A percentile compares a stretch with the other conserved stretches of the same genome.
These are phyloP conservation scores for Truncatella angustata DNA, from an alignment of 2,329 filamentous ascomycete genomes.

Conservation along the genomic window DNA sequence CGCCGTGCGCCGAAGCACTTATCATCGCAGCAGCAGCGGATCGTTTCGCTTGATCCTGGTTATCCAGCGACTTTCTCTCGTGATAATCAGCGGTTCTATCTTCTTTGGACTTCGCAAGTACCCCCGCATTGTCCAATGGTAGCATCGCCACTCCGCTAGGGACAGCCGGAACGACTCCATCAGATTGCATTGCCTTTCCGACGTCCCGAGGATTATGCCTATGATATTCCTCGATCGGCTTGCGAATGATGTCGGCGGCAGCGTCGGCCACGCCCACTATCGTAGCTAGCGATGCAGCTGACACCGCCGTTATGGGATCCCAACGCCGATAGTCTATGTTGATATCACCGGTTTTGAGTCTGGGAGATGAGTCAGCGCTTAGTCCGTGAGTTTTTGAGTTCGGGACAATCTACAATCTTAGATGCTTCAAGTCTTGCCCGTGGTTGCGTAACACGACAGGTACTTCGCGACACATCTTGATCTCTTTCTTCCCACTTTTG, in stretches of 20 bases:
- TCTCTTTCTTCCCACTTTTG: conserved; percentile 21
- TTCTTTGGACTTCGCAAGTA: background rate
- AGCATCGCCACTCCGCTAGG: conserved; percentile 10
- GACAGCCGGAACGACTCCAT: background rate
- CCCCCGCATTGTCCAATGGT: background rate
- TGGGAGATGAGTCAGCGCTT: background rate
- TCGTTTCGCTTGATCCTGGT: background rate
- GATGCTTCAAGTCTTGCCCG: background rate
- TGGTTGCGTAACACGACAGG: conserved; percentile 6
- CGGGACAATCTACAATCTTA: background rate
- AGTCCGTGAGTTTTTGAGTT: background rate
- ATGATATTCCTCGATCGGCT: conserved; percentile 9
- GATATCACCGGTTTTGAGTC: background rate
- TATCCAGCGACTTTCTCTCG: background rate
- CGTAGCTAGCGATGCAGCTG: conserved; percentile 14
- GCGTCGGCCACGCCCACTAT: conserved; percentile 12
- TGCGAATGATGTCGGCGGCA: conserved; percentile 12
- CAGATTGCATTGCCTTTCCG: background rate
- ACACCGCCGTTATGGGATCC: conserved; percentile 20
- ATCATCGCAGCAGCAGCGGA: background rate
- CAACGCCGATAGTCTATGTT: conserved; percentile 8
- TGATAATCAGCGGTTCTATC: background rate
- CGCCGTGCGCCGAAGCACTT: background rate
- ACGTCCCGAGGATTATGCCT: no score
- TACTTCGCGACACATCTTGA: conserved; percentile 5